Percentiles rank a stretch among this genome's conserved stretches.
Conservation (phyloP, 2,329 filamentous ascomycete species). For the Fusarium luffae region DNA sequence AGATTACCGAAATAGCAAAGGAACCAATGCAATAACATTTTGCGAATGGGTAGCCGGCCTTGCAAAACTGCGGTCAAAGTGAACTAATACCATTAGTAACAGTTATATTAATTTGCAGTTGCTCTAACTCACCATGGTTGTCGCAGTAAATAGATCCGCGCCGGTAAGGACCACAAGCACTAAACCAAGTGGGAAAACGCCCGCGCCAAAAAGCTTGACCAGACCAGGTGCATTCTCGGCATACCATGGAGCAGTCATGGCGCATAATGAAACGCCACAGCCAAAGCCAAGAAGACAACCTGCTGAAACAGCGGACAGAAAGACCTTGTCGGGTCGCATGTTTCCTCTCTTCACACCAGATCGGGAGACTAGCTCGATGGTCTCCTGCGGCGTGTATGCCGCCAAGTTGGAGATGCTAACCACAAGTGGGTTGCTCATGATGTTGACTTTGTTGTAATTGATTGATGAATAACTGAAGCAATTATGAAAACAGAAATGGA, state of each 20-base stretch:
- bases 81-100: slow-evolving; percentile 22
- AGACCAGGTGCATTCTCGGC: slow-evolving; percentile 40
- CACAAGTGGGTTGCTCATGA: slow-evolving; percentile 35
- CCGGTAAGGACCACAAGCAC: slow-evolving; percentile 38
- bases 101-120: accelerated
- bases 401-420: slow-evolving; percentile 33
- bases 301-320: slow-evolving; percentile 36
- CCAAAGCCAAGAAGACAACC: slow-evolving; percentile 41
- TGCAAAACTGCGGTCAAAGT: slow-evolving; percentile 40
- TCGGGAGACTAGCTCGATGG: slow-evolving; percentile 37
- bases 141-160: slow-evolving; percentile 39
- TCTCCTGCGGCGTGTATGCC: slow-evolving; percentile 39
- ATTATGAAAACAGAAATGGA: not conserved
- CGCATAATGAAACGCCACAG: slow-evolving; percentile 37
- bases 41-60: slow-evolving; percentile 29
- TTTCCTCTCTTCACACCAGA: slow-evolving; percentile 35
- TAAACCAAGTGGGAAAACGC: slow-evolving; percentile 39
- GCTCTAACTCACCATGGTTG: slow-evolving; percentile 30
- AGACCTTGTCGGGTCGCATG: slow-evolving; percentile 36
- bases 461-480: not conserved
- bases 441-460: not conserved
- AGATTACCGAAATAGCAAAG: slow-evolving; percentile 62
- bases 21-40: slow-evolving; percentile 53
- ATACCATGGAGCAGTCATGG: slow-evolving; percentile 41
- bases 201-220: slow-evolving; percentile 38